phyloP scores from a whole-genome alignment of 1,284 basidiomycete species.

The Rhodotorula sp. region DNA sequence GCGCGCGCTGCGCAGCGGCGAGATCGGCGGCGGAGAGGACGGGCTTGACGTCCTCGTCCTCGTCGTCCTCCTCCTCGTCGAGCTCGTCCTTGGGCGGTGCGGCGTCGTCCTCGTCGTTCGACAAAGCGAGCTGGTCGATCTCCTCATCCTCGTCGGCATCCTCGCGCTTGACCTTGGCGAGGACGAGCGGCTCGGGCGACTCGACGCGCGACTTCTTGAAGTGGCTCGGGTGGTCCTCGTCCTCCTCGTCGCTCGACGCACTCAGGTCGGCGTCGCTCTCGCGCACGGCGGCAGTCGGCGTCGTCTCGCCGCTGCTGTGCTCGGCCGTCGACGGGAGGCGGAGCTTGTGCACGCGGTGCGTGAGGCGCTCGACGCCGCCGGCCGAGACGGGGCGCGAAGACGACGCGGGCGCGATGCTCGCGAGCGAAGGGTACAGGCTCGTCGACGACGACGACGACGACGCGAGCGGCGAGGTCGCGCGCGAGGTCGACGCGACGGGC shows the following conservation, averaged over 20 bases:
- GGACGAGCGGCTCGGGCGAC: neutral
- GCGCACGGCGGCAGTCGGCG: neutral
- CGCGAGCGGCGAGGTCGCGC: constrained; percentile 5
- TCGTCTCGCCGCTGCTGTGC: neutral
- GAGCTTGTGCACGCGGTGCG: constrained; percentile 37
- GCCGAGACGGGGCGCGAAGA: constrained; percentile 31
- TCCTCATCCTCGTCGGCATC: constrained; percentile 5
- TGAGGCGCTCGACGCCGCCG: constrained; percentile 40
- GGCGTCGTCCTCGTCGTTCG: neutral
- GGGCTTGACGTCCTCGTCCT: neutral
- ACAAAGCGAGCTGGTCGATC: neutral
- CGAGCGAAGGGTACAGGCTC: constrained; percentile 25
- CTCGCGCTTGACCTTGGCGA: constrained; percentile 3
- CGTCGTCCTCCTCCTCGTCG: constrained; percentile 3
- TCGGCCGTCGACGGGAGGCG: constrained; percentile 21
- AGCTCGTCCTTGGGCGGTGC: neutral
- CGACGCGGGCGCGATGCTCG: constrained; percentile 10
- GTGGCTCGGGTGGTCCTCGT: constrained; percentile 30
- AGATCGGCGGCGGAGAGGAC: neutral
- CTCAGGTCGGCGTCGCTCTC: constrained; percentile 24
- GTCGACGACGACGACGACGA: too few relatives aligned
- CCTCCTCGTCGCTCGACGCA: constrained; percentile 24
- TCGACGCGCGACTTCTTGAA: constrained; percentile 26
- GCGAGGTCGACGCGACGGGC: constrained; percentile 6
- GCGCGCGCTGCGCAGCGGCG: neutral